phyloP scores from a whole-genome alignment of 2,329 filamentous ascomycete species.

The Curvularia hawaiiensis region DNA sequence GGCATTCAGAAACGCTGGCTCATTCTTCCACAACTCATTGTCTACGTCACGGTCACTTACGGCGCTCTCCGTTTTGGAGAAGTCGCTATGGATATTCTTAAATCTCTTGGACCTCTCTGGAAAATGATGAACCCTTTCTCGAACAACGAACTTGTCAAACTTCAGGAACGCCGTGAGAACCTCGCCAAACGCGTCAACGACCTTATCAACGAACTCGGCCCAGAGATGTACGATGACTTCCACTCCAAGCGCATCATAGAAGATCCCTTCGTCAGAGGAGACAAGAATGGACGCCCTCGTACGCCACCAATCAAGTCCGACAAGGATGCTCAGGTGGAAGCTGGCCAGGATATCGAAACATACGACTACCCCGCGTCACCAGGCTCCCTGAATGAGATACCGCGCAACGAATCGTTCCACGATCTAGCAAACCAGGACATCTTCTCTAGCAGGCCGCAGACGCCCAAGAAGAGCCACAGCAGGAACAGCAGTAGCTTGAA shows the following conservation, averaged over 20 bases:
- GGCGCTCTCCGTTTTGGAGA: slow-evolving; percentile 94
- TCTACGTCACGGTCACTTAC: slow-evolving; percentile 90
- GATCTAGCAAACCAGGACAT: slow-evolving; percentile 87
- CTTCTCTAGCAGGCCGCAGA: slow-evolving; percentile 88
- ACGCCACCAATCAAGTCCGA: slow-evolving; percentile 32
- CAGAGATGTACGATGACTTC: slow-evolving; percentile 95
- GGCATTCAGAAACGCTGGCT: slow-evolving; percentile 71
- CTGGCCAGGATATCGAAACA: slow-evolving; percentile 25
- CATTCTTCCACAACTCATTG: slow-evolving; percentile 73
- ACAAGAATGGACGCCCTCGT: slow-evolving; percentile 21
- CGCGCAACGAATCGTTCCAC: slow-evolving; percentile 91
- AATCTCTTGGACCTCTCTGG: slow-evolving; percentile 86
- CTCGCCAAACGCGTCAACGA: slow-evolving; percentile 85
- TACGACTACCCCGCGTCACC: slow-evolving; percentile 38
- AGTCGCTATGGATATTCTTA: slow-evolving; percentile 98
- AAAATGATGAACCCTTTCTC: slow-evolving; percentile 84
- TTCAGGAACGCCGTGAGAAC: slow-evolving; percentile 73
- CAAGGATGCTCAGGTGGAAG: slow-evolving; percentile 23
- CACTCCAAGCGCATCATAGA: slow-evolving; percentile 47
- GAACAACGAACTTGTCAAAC: slow-evolving; percentile 79
- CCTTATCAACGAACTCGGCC: slow-evolving; percentile 92
- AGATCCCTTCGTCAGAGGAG: slow-evolving; percentile 37
- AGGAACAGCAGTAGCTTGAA: slow-evolving; percentile 63
- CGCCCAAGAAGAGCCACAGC: slow-evolving; percentile 73
- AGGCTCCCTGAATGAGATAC: slow-evolving; percentile 46